Conservation (phyloP, 1,284 basidiomycete species). For the Trametes pubescens region DNA sequence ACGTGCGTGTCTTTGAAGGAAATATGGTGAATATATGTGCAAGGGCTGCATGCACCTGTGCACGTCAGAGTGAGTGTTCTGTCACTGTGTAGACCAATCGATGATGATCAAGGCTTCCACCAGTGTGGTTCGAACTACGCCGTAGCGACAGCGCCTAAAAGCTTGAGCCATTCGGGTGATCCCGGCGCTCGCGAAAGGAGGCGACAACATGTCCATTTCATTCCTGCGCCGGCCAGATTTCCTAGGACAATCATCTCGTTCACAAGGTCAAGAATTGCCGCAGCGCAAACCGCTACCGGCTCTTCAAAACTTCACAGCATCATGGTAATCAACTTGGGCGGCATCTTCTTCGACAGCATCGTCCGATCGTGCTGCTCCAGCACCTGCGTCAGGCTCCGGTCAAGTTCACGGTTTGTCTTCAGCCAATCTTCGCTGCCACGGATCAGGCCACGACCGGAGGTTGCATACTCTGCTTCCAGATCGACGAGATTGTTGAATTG, state of each 20-base stretch:
- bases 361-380: slow-evolving; percentile 49
- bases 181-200: neutral
- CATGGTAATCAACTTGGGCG: slow-evolving; percentile 42
- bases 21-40: no score
- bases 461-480: slow-evolving; percentile 53
- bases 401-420: slow-evolving; percentile 42
- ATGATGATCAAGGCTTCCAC: neutral
- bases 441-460: slow-evolving; percentile 43
- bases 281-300: neutral
- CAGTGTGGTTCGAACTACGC: neutral
- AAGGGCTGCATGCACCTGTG: neutral
- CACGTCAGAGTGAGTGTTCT: neutral
- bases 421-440: slow-evolving; percentile 47
- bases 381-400: slow-evolving; percentile 38
- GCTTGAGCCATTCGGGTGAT: neutral
- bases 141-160: neutral
- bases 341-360: slow-evolving; percentile 46
- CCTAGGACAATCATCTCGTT: neutral
- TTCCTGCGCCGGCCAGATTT: neutral
- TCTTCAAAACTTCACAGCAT: neutral
- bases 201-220: neutral
- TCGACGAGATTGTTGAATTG: slow-evolving; percentile 52
- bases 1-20: no score
- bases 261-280: neutral
- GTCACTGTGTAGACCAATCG: neutral